phyloP scores from a whole-genome alignment of 2,329 filamentous ascomycete species.

The Microdochium trichocladiopsis region DNA sequence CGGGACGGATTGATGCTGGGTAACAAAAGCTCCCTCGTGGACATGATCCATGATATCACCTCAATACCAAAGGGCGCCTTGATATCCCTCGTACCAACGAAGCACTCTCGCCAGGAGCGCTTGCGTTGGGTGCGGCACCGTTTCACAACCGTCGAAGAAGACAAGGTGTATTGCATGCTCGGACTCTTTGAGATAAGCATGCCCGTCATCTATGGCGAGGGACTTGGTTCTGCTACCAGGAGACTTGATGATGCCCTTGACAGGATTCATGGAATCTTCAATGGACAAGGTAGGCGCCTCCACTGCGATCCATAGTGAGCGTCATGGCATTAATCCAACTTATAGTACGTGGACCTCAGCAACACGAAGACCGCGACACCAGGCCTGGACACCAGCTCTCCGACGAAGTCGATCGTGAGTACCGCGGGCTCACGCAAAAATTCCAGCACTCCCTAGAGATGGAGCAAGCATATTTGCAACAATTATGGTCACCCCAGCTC shows the following conservation, averaged over 20 bases:
- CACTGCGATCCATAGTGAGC: no score
- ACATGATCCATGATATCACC: background rate
- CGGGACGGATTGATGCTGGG: background rate
- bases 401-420: no score
- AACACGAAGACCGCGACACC: no score
- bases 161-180: background rate
- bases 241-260: background rate
- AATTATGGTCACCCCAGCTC: background rate
- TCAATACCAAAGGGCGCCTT: background rate
- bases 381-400: no score
- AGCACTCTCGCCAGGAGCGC: background rate
- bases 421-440: no score
- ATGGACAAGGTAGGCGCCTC: no score
- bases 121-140: background rate
- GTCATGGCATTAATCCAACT: background rate
- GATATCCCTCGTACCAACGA: background rate
- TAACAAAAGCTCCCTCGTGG: background rate
- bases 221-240: background rate
- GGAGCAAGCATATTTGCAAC: background rate
- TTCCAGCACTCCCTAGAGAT: background rate
- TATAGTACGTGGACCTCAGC: no score
- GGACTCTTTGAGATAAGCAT: background rate
- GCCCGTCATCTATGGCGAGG: background rate
- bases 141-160: background rate
- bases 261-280: background rate